phyloP scores from a whole-genome alignment of 208 protist species.

The Leishmania tropica region DNA sequence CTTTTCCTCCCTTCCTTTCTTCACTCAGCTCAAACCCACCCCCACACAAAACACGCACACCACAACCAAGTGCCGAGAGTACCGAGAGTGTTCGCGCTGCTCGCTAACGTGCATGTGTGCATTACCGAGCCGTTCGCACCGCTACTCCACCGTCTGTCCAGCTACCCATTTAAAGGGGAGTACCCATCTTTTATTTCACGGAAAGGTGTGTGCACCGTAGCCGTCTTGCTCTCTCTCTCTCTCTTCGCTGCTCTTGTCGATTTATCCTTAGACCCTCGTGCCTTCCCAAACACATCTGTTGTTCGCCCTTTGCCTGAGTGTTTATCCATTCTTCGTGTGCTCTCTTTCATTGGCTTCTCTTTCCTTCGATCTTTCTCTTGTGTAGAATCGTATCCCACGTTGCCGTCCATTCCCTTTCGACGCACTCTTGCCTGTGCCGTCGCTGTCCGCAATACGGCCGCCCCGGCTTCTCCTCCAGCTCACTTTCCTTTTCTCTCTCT shows the following conservation, averaged over 20 bases:
- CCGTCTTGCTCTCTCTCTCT: neutral
- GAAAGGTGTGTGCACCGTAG: constrained; percentile 3
- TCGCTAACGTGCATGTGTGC: constrained; percentile 5
- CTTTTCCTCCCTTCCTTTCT: neutral
- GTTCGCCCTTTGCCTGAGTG: neutral
- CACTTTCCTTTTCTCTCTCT: neutral
- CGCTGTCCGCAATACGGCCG: neutral
- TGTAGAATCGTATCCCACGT: neutral
- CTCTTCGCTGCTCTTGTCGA: constrained; percentile 9
- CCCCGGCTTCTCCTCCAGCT: neutral
- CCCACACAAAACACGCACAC: neutral
- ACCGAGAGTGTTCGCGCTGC: neutral
- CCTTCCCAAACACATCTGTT: neutral
- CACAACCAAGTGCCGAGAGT: neutral
- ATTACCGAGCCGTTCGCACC: neutral
- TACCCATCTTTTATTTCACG: neutral
- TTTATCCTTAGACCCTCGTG: neutral
- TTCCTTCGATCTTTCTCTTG: neutral
- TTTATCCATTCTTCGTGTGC: neutral
- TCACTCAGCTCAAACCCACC: neutral
- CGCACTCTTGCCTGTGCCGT: neutral
- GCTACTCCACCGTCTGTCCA: neutral
- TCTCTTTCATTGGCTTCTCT: neutral
- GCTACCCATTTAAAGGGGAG: neutral
- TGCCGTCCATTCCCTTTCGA: neutral